A percentile compares a stretch with the other conserved stretches of the same genome.
phyloP scores from a whole-genome alignment of 23 red algal genomes.

The Gracilariopsis chorda region DNA sequence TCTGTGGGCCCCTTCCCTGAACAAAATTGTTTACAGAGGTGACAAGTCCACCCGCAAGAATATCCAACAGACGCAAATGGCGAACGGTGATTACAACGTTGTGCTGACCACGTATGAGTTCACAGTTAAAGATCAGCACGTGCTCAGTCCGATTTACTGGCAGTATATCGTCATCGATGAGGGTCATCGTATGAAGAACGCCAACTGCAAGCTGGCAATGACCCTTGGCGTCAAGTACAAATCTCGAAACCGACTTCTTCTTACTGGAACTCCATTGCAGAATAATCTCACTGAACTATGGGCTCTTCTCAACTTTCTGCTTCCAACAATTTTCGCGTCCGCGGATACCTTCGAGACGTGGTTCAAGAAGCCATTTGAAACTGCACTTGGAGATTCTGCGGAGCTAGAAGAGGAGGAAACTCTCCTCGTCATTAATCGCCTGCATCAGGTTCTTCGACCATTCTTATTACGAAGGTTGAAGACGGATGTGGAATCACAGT shows the following conservation, averaged over 20 bases:
- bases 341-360: constrained; percentile 94
- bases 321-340: constrained; percentile 95
- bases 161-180: constrained; percentile 97
- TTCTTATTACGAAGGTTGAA: constrained; percentile 93
- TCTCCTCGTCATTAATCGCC: constrained; percentile 88
- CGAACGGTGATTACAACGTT: constrained; percentile 67
- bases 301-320: constrained; percentile 96
- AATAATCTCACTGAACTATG: constrained; percentile 97
- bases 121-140: constrained; percentile 64
- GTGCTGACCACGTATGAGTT: constrained; percentile 97
- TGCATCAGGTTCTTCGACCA: constrained; percentile 96
- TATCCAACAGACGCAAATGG: constrained; percentile 60
- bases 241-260: constrained; percentile 77
- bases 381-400: constrained; percentile 68
- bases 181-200: constrained; percentile 99
- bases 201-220: constrained; percentile 82
- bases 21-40: constrained; percentile 81
- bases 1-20: constrained; percentile 84
- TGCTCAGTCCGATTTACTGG: constrained; percentile 79
- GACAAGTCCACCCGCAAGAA: constrained; percentile 61
- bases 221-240: constrained; percentile 82
- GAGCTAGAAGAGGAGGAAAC: constrained; percentile 91
- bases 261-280: constrained; percentile 98
- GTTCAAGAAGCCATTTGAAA: constrained; percentile 94
- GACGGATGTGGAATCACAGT: constrained; percentile 84